phyloP scores from a whole-genome alignment of 2,329 filamentous ascomycete genomes.

The Fusarium equiseti region DNA sequence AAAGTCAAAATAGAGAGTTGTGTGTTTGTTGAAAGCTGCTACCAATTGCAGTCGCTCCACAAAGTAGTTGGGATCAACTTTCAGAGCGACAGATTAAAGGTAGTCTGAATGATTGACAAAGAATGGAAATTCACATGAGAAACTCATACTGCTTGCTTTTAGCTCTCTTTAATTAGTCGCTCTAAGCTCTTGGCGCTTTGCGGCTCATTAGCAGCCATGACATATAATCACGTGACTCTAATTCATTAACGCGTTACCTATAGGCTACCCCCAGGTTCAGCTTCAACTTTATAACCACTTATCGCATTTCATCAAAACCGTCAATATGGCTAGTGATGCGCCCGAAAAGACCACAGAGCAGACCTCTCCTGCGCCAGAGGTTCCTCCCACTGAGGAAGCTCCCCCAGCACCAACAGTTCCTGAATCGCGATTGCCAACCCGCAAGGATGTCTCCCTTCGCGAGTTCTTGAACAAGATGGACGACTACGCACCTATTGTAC shows the following conservation, averaged over 20 bases:
- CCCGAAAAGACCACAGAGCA: constrained; percentile 51
- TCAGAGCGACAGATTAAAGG: not conserved
- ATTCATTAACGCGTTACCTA: constrained; percentile 35
- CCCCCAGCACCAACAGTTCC: constrained; percentile 62
- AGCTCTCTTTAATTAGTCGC: constrained; percentile 7
- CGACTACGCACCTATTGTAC: constrained; percentile 95
- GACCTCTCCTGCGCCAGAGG: constrained; percentile 47
- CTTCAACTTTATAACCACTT: constrained; percentile 30
- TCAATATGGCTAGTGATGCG: constrained; percentile 53
- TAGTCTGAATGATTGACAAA: constrained; percentile 10
- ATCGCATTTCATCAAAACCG: constrained; percentile 29
- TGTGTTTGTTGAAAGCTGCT: constrained; percentile 25
- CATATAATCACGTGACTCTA: constrained; percentile 42
- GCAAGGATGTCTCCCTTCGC: constrained; percentile 91
- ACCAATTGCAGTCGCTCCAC: constrained; percentile 4
- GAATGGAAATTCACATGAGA: not conserved
- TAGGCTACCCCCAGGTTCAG: constrained; percentile 8
- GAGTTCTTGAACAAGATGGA: constrained; percentile 98
- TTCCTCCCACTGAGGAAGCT: constrained; percentile 44
- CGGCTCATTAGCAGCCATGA: constrained; percentile 24
- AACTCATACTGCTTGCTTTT: constrained; percentile 3
- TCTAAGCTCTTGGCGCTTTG: constrained; percentile 24
- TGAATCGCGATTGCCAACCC: constrained; percentile 76
- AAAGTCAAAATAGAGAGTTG: constrained; percentile 45
- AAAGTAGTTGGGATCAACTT: not conserved